A percentile compares a stretch with the other conserved stretches of the same genome.
Evolutionary conservation across 1,284 basidiomycete species (phyloP).

Genomic region (Trichosporon sp.): DNA sequence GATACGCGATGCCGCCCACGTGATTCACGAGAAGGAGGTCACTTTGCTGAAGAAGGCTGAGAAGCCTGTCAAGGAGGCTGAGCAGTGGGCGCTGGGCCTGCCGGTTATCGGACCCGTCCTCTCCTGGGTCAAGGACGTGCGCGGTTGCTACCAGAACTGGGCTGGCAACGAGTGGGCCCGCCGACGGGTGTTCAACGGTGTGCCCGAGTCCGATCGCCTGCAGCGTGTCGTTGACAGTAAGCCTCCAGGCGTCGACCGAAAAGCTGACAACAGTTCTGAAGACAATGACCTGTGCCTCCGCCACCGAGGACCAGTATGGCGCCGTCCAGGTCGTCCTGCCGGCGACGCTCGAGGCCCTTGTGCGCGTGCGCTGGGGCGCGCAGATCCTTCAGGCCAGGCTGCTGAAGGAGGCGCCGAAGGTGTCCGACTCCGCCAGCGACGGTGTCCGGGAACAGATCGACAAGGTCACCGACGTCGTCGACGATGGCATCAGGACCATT

Average conservation of each 20-base stretch:
- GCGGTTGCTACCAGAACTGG: conserved; percentile 34
- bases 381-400: conserved; percentile 37
- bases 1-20: conserved; percentile 24
- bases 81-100: conserved; percentile 26
- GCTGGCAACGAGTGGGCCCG: conserved; percentile 44
- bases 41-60: conserved; percentile 27
- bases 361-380: conserved; percentile 41
- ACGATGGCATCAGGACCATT: conserved; percentile 40
- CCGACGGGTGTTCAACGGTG: conserved; percentile 31
- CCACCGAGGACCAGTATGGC: conserved; percentile 52
- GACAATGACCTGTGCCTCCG: conserved; percentile 42
- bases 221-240: conserved; percentile 48
- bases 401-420: conserved; percentile 27
- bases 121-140: conserved; percentile 16
- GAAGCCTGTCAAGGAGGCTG: conserved; percentile 23
- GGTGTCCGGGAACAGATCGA: conserved; percentile 22
- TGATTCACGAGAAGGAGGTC: conserved; percentile 27
- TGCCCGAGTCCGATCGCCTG: conserved; percentile 41
- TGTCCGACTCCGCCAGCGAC: conserved; percentile 26
- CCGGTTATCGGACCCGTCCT: conserved; percentile 28
- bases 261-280: conserved; percentile 40
- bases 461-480: conserved; percentile 31
- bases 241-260: conserved; percentile 17
- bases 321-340: conserved; percentile 50
- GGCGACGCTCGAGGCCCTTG: conserved; percentile 49